These are phyloP conservation scores for Angomonas ambiguus DNA, from an alignment of 208 protist genomes.

Conservation along the genomic window DNA sequence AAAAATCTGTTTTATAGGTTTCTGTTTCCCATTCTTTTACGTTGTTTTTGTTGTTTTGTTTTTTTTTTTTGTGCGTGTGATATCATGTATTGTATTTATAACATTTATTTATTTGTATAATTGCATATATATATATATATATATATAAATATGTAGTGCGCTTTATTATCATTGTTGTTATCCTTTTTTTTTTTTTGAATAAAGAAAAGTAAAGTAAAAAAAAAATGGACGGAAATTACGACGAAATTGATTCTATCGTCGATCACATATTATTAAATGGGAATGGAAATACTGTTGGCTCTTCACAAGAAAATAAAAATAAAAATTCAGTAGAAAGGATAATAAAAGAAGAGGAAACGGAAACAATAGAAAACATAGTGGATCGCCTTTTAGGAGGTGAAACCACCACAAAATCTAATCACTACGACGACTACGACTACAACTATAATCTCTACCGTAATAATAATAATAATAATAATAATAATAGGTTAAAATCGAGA, in stretches of 20 bases:
- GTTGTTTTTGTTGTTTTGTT: neutral
- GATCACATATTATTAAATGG: neutral
- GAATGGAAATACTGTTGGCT: too few relatives aligned
- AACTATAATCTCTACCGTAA: too few relatives aligned
- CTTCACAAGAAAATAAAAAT: too few relatives aligned
- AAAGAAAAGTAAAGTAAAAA: slow-evolving; percentile 4
- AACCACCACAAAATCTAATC: too few relatives aligned
- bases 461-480: slow-evolving; percentile 8
- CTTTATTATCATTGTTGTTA: neutral
- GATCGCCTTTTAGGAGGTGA: neutral
- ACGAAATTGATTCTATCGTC: neutral
- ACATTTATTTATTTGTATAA: neutral
- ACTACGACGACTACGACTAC: too few relatives aligned
- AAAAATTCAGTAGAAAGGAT: slow-evolving; percentile 5
- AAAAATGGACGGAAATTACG: neutral
- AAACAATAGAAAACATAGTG: neutral
- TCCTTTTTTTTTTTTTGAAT: neutral
- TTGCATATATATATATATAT: neutral
- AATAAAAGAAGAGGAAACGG: slow-evolving; percentile 5
- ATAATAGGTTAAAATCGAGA: too few relatives aligned
- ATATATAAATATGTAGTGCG: neutral
- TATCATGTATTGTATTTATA: neutral
- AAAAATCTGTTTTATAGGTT: neutral
- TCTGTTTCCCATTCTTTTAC: neutral
- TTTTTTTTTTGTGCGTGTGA: neutral